Conservation (phyloP, 129 eudicot genomes). For the Chrysanthemum makinoi region DNA sequence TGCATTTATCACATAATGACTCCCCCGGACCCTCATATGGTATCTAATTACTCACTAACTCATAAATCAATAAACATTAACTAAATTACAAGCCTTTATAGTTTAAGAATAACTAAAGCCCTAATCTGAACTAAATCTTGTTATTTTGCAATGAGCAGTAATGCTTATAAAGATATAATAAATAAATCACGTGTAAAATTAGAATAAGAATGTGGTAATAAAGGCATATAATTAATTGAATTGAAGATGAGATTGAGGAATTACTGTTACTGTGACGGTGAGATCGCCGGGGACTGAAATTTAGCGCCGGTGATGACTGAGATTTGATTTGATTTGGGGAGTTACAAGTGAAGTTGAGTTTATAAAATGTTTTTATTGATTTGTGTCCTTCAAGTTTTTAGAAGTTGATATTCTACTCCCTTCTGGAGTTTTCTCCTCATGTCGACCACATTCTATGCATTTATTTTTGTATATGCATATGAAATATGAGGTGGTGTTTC, state of each 20-base stretch:
- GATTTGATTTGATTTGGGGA: slow-evolving; percentile 13
- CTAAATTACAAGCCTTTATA: too few species aligned
- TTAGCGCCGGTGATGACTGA: slow-evolving; percentile 10
- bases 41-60: background rate
- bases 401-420: too few species aligned
- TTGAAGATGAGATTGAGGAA: slow-evolving; percentile 2
- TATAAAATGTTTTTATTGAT: background rate
- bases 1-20: background rate
- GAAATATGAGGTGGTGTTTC: too few species aligned
- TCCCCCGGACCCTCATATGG: background rate
- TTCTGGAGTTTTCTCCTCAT: too few species aligned
- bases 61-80: background rate
- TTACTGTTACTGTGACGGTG: slow-evolving; percentile 1
- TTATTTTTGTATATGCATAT: too few species aligned
- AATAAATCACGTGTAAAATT: background rate
- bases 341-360: background rate
- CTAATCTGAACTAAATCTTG: too few species aligned
- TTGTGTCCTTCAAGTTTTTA: background rate
- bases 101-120: too few species aligned
- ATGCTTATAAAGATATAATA: background rate
- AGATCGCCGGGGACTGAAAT: slow-evolving; percentile 21
- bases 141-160: background rate
- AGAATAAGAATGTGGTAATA: background rate
- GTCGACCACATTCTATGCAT: too few species aligned
- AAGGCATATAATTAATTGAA: background rate